Evolutionary conservation across 345 rosid genomes (phyloP), one percentile per base, ranked within the genome.

Genomic region (Raphanus sativus): DNA sequence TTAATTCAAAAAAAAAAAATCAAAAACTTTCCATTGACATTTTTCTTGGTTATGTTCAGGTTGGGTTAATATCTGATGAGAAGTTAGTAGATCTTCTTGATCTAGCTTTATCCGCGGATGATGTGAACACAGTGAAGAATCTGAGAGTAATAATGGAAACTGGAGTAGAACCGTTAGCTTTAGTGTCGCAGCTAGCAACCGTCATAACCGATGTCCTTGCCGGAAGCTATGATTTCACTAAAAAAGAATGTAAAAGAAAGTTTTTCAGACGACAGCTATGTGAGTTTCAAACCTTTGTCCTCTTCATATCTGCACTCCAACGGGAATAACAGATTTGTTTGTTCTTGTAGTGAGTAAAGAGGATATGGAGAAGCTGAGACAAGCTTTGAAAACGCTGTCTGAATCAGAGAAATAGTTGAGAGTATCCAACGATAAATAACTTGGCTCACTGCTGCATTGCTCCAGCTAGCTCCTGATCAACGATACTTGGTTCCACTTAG

Each of bases 161-260:
- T 3, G 91, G 98, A 4, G 90, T 91, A 62, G 99, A 96, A 77
- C 98, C 99, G 33, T 81, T 96, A 75, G 97, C 96, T 69, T 80
- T 93, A 84, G 93, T 96, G 99, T 91, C 98, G 15, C 99, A 96
- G 80, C 98, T 96, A 6, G 99, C 99, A 78, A 91, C 99, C 0
- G 89, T 93, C 40, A 89, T 96, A 81, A 93, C 99, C 5, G 99
- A 96, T 82, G 86, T 96, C 62, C 88, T 96, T 65, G 99, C 95
- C 10, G 98, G 97, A 75, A 90, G 93, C 80, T 93, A 88, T 82
- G 94, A 96, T 76, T 89, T 91, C 83, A 59, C 88, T 9, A 90
- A 88, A 83, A 97, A 91, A 21, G 79, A 85, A 75, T 77, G 73
- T 58, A 83, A 83, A 83, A 86, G 97, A 78, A 96, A 88, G 85